Base-by-base conservation (phyloP, 1,284 basidiomycete species). In the Malassezia arunalokei region DNA sequence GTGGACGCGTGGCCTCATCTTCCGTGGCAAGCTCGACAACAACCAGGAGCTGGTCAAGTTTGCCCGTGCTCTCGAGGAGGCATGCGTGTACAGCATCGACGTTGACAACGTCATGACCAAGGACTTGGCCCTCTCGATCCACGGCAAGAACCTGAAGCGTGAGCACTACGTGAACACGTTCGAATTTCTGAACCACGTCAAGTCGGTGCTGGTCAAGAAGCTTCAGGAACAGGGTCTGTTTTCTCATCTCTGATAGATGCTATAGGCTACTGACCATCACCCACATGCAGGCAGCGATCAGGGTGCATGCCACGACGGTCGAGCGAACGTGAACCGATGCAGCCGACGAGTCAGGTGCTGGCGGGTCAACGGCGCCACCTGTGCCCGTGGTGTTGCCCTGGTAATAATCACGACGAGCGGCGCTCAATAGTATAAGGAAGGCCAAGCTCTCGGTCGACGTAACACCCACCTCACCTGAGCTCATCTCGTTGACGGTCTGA, bases 101-200 rank as follows among this genome's bases (percentile, higher is more conserved):
- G 72, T 79, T 65, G 89, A 92, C 72, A 83, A 83, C 7, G 74
- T 94, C 56, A 95, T 95, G 90, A 95, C 91, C 50, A 74, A 75
- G 65, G 92, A 98, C 77, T 78, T 98, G 44, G 92, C 92, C 24
- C 79, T 96, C 31, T 84, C 89, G 11, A 95, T 96, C 72, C 84
- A 96, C 72, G 92, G 92, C 49, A 88, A 87, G 80, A 75, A 56
- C 45, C 69, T 72, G 68, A 66, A 64, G 59, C 57, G 69, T 12
- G 58, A 68, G 47, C 65, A 71, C 60, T 72, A 72, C 51, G 66
- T 72, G 38, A 69, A 40, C 41, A 72, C 69, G 17, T 64, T 62
- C 45, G 65, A 68, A 44, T 72, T 64, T 62, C 57, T 72, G 12
- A 68, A 71, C 56, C 60, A 65, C 43, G 65, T 72, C 24, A 59